Evolutionary conservation across 345 rosid species (phyloP).

Genomic region (Arabidopsis arenosa): DNA sequence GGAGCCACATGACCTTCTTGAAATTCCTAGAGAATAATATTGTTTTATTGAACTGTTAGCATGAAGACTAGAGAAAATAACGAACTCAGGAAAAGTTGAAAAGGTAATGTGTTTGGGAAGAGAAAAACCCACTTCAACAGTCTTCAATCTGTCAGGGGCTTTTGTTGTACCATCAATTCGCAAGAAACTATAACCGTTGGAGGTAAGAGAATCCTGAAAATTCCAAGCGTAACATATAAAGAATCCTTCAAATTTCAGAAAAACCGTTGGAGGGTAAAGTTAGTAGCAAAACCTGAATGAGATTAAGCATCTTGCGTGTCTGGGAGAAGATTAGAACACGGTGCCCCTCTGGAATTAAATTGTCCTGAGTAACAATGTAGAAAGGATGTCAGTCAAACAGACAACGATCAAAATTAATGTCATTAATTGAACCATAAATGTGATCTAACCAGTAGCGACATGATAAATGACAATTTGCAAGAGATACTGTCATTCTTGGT

Average conservation of each 20-base stretch:
- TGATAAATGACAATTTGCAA: conserved; percentile 88
- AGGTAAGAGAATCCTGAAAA: conserved; percentile 70
- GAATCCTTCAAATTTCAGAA: conserved; percentile 16
- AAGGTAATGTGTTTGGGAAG: conserved; percentile 16
- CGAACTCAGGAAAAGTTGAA: background rate
- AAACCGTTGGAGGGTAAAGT: conserved; percentile 23
- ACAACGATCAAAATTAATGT: conserved; percentile 27
- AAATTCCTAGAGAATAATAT: conserved; percentile 62
- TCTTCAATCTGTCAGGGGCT: conserved; percentile 78
- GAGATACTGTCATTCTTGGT: conserved; percentile 80
- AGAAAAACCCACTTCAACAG: conserved; percentile 68
- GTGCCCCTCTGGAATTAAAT: conserved; percentile 90
- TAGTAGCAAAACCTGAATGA: conserved; percentile 80
- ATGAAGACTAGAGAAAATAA: conserved; percentile 33
- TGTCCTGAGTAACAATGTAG: conserved; percentile 54
- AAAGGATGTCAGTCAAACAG: conserved; percentile 31
- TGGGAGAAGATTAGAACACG: conserved; percentile 94
- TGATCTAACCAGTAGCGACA: conserved; percentile 72
- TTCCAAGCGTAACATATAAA: conserved; percentile 20
- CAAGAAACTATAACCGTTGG: conserved; percentile 69
- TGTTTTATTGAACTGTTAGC: conserved; percentile 29
- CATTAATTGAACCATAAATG: conserved; percentile 15
- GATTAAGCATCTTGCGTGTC: conserved; percentile 96
- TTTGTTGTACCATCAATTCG: conserved; percentile 97
- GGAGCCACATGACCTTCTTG: conserved; percentile 82